phyloP scores from a whole-genome alignment of 2,329 filamentous ascomycete genomes.

The Fusarium odoratissimum region DNA sequence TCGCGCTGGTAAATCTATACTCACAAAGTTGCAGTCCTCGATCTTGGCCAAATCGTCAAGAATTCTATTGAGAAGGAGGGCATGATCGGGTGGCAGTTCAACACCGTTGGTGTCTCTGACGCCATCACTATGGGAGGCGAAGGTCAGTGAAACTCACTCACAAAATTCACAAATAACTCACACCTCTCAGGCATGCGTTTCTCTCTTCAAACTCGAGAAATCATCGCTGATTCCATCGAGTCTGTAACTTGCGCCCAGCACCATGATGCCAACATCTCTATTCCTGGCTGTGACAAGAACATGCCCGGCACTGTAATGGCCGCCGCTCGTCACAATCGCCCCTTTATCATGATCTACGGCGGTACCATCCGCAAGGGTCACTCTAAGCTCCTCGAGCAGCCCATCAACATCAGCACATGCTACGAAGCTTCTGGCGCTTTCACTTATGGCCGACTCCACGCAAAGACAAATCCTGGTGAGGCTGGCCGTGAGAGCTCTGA shows the following conservation, averaged over 20 bases:
- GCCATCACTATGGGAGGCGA: conserved; percentile 96
- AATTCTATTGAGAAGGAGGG: conserved; percentile 80
- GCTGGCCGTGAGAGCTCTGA: conserved; percentile 77
- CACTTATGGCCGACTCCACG: conserved; percentile 80
- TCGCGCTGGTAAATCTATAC: conserved; percentile 6
- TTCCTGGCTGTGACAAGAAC: conserved; percentile 97
- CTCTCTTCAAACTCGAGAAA: conserved; percentile 88
- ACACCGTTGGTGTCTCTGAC: conserved; percentile 88
- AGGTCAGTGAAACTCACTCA: conserved; percentile 61
- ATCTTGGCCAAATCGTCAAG: conserved; percentile 90
- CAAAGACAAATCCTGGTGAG: conserved; percentile 70
- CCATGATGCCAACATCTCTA: conserved; percentile 92
- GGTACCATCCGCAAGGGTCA: conserved; percentile 92
- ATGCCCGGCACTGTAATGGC: conserved; percentile 96
- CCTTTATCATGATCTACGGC: conserved; percentile 95
- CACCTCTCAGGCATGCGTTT: conserved; percentile 82
- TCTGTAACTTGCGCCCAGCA: conserved; percentile 91
- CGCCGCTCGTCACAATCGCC: conserved; percentile 89
- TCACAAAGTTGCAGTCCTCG: conserved; percentile 69
- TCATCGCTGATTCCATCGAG: conserved; percentile 95
- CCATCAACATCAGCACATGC: conserved; percentile 89
- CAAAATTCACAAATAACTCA: not conserved
- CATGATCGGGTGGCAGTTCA: conserved; percentile 96
- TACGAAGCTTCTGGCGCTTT: conserved; percentile 90
- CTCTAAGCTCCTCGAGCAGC: conserved; percentile 77